A percentile compares a stretch with the other conserved stretches of the same genome.
Evolutionary conservation across 2,329 filamentous ascomycete species (phyloP).

Genomic region (Thyridium curvatum): DNA sequence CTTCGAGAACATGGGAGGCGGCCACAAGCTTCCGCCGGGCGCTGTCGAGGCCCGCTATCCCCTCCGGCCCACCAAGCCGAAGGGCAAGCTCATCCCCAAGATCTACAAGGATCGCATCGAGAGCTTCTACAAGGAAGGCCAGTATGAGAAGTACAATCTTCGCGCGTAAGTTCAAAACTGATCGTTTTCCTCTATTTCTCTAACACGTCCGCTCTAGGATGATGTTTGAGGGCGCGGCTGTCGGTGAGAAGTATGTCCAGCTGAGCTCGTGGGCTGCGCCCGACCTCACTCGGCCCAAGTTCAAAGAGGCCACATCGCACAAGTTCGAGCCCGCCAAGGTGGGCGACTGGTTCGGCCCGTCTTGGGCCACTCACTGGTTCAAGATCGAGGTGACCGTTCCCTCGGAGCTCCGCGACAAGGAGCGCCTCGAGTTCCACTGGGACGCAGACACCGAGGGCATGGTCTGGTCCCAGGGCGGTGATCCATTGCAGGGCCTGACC

Average conservation of each 20-base stretch:
- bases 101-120: conserved; percentile 81
- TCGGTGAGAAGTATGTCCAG: conserved; percentile 71
- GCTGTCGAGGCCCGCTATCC: conserved; percentile 38
- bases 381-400: conserved; percentile 76
- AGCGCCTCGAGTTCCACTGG: conserved; percentile 93
- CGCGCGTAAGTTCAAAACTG: conserved; percentile 32
- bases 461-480: conserved; percentile 86
- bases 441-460: conserved; percentile 92
- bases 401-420: conserved; percentile 62
- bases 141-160: conserved; percentile 72
- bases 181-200: no score
- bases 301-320: conserved; percentile 73
- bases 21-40: no score
- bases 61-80: conserved; percentile 42
- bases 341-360: conserved; percentile 80
- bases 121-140: conserved; percentile 72
- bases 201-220: conserved; percentile 49
- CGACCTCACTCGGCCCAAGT: conserved; percentile 70
- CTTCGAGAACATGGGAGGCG: no score
- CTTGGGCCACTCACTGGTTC: conserved; percentile 99
- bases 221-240: conserved; percentile 60
- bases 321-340: conserved; percentile 68
- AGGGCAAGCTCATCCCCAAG: conserved; percentile 74
- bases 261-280: conserved; percentile 84
- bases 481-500: conserved; percentile 84